Percentiles rank a stretch among this genome's conserved stretches.
These are phyloP conservation scores for Melocanna baccifera DNA, from an alignment of 176 grass and related monocot species.

Conservation along the genomic window DNA sequence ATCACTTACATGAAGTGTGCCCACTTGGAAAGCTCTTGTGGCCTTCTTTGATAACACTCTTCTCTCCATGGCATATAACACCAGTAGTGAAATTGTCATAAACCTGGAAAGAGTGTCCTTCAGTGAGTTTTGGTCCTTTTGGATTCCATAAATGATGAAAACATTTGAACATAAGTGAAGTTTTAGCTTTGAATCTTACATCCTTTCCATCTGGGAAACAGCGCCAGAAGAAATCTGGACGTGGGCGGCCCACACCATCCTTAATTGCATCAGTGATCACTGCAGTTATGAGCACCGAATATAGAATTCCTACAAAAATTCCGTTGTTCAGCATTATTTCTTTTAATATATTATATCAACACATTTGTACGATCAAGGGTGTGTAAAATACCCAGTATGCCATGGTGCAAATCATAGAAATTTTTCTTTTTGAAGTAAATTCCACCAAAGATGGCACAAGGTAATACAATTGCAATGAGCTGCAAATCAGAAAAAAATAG, in stretches of 20 bases:
- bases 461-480: constrained; percentile 75
- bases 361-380: neutral
- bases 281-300: constrained; percentile 88
- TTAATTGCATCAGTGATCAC: constrained; percentile 97
- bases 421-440: constrained; percentile 94
- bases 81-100: constrained; percentile 74
- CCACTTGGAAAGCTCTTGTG: constrained; percentile 98
- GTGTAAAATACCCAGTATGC: constrained; percentile 71
- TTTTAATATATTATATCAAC: neutral
- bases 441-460: constrained; percentile 51
- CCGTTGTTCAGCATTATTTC: neutral
- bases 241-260: constrained; percentile 61
- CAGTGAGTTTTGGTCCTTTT: neutral
- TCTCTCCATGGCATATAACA: constrained; percentile 80
- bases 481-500: constrained; percentile 39
- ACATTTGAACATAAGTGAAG: neutral
- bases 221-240: constrained; percentile 67
- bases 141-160: neutral
- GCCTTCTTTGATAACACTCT: constrained; percentile 82
- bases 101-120: constrained; percentile 40
- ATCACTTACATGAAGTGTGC: constrained; percentile 73
- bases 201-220: constrained; percentile 98
- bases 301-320: constrained; percentile 71
- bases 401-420: constrained; percentile 93
- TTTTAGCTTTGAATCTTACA: constrained; percentile 36